Percentiles rank a stretch among this genome's conserved stretches.
phyloP scores from a whole-genome alignment of 306 rosid genomes.

The Corylus avellana region DNA sequence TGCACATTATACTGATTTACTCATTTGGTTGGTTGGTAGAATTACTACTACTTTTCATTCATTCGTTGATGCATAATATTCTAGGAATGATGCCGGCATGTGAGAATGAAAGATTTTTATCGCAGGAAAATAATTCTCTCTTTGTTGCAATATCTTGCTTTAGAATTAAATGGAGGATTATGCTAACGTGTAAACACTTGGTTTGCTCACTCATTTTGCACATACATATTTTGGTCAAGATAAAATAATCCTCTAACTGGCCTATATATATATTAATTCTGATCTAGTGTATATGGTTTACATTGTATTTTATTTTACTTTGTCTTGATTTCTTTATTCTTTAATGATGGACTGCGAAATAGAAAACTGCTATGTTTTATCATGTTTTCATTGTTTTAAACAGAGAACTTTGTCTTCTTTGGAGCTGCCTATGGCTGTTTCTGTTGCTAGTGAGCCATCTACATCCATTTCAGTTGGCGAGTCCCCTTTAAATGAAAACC shows the following conservation, averaged over 20 bases:
- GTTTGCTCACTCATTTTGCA: neutral
- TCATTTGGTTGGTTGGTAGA: slow-evolving; percentile 18
- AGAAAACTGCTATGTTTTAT: slow-evolving; percentile 30
- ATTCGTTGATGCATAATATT: neutral
- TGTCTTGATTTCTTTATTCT: neutral
- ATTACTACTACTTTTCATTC: neutral
- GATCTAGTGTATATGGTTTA: neutral
- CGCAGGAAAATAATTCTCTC: neutral
- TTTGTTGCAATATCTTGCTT: slow-evolving; percentile 8
- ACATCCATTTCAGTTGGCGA: slow-evolving; percentile 42
- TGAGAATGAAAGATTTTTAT: neutral
- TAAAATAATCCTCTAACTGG: slow-evolving; percentile 8
- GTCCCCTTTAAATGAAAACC: slow-evolving; percentile 49
- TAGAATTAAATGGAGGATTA: neutral
- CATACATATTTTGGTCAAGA: neutral
- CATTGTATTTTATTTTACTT: neutral
- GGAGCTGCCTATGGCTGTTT: slow-evolving; percentile 86
- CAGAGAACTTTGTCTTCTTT: slow-evolving; percentile 94
- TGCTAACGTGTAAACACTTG: neutral
- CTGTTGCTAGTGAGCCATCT: slow-evolving; percentile 62
- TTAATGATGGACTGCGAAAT: neutral
- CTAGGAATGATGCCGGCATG: neutral
- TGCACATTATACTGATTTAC: slow-evolving; percentile 27
- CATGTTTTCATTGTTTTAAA: slow-evolving; percentile 36
- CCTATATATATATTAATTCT: slow-evolving; percentile 1